Base-by-base conservation (phyloP, 2,329 filamentous ascomycete genomes). In the Diaporthe helianthi region DNA sequence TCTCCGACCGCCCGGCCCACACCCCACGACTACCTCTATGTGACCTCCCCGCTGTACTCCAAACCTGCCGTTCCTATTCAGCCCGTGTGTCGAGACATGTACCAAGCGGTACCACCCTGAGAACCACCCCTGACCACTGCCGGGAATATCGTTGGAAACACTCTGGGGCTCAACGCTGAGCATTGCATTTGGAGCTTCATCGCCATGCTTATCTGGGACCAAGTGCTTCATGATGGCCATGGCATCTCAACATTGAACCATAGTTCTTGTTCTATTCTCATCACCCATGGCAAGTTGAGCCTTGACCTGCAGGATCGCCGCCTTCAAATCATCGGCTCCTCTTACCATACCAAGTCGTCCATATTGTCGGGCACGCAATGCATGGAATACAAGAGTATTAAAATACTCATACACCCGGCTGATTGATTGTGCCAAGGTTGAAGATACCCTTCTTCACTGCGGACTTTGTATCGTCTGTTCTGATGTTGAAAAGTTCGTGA, bases 241-340 rank as follows among this genome's bases (percentile, higher is more conserved):
- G 66, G 66, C 66, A 68, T 68, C 66, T 68, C 54, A 68, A 52
- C 46, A 60, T 49, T 58, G 65, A 49, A 51, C 65, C 53, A 61
- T 49, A 63, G 53, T 46, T 36, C 15, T 46, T 68, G 66, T 61
- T 63, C 53, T 68, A 68, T 68, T 61, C 66, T 68, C 49, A 54
- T 66, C 51, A 19, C 31, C 31, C 54, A 19, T 38, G 66, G 66
- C 29, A 68, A 22, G 66, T 68, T 33, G 54, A 68, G 66, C 66
- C 66, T 68, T 47, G 44, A 63, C 66, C 53, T 68, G 66, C 66
- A 63, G 33, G 54, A 68, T 68, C 66, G 66, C 13, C 66, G 66
- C 15, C 54, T 41, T 68, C 54, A 51, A 51, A 41, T 33, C 54
- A 68, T 68, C 66, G 66, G 66, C 54, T 68, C 46, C 47, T 19